Base-by-base conservation (phyloP, 768 basidiomycete genomes). In the Myochromella boudieri region DNA sequence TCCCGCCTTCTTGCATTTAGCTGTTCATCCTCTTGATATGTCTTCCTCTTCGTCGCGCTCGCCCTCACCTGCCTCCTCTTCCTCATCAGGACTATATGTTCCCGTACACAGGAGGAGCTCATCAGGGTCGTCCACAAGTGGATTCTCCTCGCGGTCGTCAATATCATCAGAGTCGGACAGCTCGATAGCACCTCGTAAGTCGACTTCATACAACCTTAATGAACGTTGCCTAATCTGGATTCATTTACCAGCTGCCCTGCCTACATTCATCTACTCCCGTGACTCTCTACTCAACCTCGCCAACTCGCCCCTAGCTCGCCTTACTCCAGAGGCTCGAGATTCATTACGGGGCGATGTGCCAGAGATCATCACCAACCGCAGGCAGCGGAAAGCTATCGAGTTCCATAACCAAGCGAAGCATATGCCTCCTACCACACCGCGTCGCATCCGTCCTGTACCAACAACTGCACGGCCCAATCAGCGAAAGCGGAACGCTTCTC, bases 101-200 rank as follows among this genome's bases (percentile, higher is more conserved):
- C 74, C 75, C 20, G 47, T 76, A 0, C 73, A 76, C 41, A 68
- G 46, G 15, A 56, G 59, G 48, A 55, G 55, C 37, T 43, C 57
- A 21, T 15, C 41, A 1, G 26, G 38, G 15, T 60, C 65, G 15
- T 56, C 58, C n/a, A 34, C 46, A 28, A 29, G 52, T 6, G 22
- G 48, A 36, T 54, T 29, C 21, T 51, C 53, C 20, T 54, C 49
- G 17, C 20, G 42, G 27, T 33, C 45, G n/a, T 54, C 55, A 3
- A 46, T 37, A 0, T 54, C 54, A 11, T 57, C 59, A 4, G 58
- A 60, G 4, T 57, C 52, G 6, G 53, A 54, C 25, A 48, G 45
- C 8, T 33, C 39, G 2, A 49, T 51, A 15, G 32, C 29, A n/a
- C 44, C 59, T 27, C 45, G 56, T 56, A 38, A 58, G 56, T 55